Evolutionary conservation across 495 filamentous ascomycete species (phyloP).

Genomic region (Trichoderma orchidacearum): DNA sequence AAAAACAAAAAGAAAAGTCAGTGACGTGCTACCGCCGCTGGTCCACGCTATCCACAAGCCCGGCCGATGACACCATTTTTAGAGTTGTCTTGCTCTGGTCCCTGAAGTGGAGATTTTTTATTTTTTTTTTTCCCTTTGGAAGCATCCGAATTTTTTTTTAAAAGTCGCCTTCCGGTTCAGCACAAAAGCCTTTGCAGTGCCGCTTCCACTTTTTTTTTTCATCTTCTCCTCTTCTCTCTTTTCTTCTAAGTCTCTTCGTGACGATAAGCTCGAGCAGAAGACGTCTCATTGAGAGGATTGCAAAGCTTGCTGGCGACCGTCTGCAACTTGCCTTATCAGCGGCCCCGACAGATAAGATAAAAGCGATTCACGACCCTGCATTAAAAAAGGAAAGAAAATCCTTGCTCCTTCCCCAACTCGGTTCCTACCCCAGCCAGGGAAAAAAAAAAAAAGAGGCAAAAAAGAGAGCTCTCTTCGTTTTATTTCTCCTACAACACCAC

Average conservation of each 20-base stretch:
- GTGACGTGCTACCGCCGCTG: neutral
- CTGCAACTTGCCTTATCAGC: neutral
- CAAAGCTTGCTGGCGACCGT: too few relatives aligned
- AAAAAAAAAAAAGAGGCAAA: neutral
- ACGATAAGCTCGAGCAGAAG: too few relatives aligned
- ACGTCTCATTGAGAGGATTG: too few relatives aligned
- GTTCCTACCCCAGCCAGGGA: neutral
- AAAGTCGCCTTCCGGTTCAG: neutral
- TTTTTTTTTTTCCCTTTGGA: neutral
- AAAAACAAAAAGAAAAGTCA: neutral
- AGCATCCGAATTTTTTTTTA: neutral
- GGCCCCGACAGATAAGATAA: neutral
- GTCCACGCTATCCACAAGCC: neutral
- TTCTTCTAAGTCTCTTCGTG: too few relatives aligned
- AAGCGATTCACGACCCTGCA: neutral
- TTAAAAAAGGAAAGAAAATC: neutral
- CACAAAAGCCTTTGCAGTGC: too few relatives aligned
- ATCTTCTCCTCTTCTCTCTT: neutral
- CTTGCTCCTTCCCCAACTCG: neutral
- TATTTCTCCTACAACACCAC: neutral
- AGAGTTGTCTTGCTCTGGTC: neutral
- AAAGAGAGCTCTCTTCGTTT: neutral
- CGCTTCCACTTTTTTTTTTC: neutral
- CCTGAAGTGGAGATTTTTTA: neutral
- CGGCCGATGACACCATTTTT: slow-evolving; percentile 1